Evolutionary conservation across 2,329 filamentous ascomycete species (phyloP), one percentile per base, ranked within the genome.

Genomic region (Rutstroemia sp.): DNA sequence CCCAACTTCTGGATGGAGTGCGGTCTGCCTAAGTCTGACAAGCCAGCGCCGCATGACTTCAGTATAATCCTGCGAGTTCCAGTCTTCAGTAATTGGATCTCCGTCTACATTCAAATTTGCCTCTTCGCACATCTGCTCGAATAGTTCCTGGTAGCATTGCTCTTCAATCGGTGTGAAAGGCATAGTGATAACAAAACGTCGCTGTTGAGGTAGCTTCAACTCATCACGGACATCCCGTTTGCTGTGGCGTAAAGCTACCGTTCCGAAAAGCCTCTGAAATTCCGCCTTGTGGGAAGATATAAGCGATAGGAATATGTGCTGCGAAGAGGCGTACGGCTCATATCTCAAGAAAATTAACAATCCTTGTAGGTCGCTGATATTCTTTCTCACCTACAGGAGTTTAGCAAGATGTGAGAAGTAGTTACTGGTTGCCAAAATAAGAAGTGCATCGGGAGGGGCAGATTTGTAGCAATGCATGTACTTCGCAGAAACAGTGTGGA

Each of bases 161-260:
- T 96, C 89, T 68, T 97, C 94, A 10, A 97, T 82, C 0, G 89
- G 83, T 0, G 88, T 94, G 66, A 97, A 95, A 0, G 94, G 90
- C 69, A 96, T 85, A 1, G 87, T 94, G 57, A 97, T 89, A 10
- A 95, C 86, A 60, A 90, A 85, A 9, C 94, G 84, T 66, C 88
- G 92, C 67, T 99, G 94, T 0, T 83, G 77, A 9, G 94, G 94
- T 10, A 99, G 72, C 2, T 77, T 76, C 39, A 97, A 78, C 65
- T 99, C 92, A 57, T 87, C 78, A 39, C 90, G 81, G 8, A 97
- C 83, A 23, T 82, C 77, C 23, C 86, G 82, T 70, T 97, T 99
- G 2, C 86, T 95, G 69, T 99, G 92, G 1, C 94, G 83, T 52
- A 97, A 73, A 3, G 90, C 80, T 44, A 97, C 83, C 1, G 73